Conservation (phyloP, 129 eudicot species). For the Kitagawia praeruptora region DNA sequence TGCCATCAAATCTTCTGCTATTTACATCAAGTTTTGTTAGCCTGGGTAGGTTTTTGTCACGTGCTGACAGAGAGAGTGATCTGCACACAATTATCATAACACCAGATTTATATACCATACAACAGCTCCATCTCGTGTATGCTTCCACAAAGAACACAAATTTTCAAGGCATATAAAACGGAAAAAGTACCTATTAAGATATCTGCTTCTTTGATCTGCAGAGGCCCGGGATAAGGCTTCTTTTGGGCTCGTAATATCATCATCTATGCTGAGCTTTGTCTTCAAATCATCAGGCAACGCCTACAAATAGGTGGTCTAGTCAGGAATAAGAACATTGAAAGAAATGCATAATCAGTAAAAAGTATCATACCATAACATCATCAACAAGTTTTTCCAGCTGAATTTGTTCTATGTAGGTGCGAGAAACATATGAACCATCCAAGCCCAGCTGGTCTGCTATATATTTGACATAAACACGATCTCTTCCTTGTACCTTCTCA, state of each 20-base stretch:
- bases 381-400: slow-evolving; percentile 85
- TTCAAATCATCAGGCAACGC: slow-evolving; percentile 88
- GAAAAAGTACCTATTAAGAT: slow-evolving; percentile 30
- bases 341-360: slow-evolving; percentile 3
- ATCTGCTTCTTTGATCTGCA: slow-evolving; percentile 72
- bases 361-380: slow-evolving; percentile 72
- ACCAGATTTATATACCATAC: background rate
- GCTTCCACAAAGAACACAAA: background rate
- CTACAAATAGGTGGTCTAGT: slow-evolving; percentile 28
- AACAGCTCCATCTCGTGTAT: background rate
- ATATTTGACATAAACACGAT: slow-evolving; percentile 63
- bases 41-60: slow-evolving; percentile 59
- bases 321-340: slow-evolving; percentile 19
- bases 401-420: slow-evolving; percentile 95
- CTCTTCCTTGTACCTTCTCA: slow-evolving; percentile 92
- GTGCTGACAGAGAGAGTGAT: slow-evolving; percentile 55
- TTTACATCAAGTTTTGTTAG: slow-evolving; percentile 71
- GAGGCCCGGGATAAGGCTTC: slow-evolving; percentile 99
- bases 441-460: slow-evolving; percentile 75
- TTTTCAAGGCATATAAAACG: background rate
- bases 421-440: slow-evolving; percentile 91
- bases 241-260: slow-evolving; percentile 89
- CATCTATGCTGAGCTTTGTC: slow-evolving; percentile 94
- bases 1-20: slow-evolving; percentile 60
- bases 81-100: slow-evolving; percentile 14